Evolutionary conservation across 164 flowering plant species (phyloP).

Genomic region (Tinospora cordifolia): DNA sequence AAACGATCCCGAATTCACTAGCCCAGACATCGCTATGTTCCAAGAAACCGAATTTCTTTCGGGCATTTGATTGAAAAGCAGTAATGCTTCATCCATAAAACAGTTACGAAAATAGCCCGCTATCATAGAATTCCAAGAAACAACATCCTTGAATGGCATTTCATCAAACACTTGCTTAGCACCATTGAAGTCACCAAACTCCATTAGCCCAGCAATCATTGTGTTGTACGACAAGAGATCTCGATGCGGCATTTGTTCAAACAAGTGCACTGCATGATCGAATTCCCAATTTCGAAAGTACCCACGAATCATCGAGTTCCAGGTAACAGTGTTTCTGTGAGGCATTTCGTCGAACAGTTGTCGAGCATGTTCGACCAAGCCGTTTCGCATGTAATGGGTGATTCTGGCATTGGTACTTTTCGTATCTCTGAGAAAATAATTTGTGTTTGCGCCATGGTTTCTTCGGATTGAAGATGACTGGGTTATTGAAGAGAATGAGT

Average conservation of each 20-base stretch:
- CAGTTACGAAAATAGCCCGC: constrained; percentile 43
- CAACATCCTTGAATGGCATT: constrained; percentile 46
- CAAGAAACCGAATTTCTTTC: constrained; percentile 47
- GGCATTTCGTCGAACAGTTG: constrained; percentile 52
- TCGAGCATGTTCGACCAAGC: constrained; percentile 36
- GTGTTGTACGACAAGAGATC: constrained; percentile 56
- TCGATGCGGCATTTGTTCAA: constrained; percentile 40
- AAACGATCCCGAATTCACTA: constrained; percentile 23
- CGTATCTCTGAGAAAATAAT: constrained; percentile 11
- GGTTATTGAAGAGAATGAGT: not conserved
- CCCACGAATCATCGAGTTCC: constrained; percentile 61
- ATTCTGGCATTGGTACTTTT: constrained; percentile 40
- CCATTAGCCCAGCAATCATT: constrained; percentile 49
- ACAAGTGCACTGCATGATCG: constrained; percentile 29
- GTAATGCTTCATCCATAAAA: constrained; percentile 35
- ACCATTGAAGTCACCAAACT: constrained; percentile 26
- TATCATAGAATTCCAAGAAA: constrained; percentile 64
- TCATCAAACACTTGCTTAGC: constrained; percentile 35
- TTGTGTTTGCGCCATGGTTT: constrained; percentile 8
- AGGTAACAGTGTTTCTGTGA: constrained; percentile 39
- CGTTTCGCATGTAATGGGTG: constrained; percentile 39
- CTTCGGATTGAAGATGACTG: not conserved
- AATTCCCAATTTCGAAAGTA: constrained; percentile 39
- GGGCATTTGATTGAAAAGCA: constrained; percentile 42
- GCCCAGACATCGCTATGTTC: constrained; percentile 51